A percentile compares a stretch with the other conserved stretches of the same genome.
These are phyloP conservation scores for Cyberlindnera mycetangii DNA, from an alignment of 805 yeast species.

Conservation along the genomic window DNA sequence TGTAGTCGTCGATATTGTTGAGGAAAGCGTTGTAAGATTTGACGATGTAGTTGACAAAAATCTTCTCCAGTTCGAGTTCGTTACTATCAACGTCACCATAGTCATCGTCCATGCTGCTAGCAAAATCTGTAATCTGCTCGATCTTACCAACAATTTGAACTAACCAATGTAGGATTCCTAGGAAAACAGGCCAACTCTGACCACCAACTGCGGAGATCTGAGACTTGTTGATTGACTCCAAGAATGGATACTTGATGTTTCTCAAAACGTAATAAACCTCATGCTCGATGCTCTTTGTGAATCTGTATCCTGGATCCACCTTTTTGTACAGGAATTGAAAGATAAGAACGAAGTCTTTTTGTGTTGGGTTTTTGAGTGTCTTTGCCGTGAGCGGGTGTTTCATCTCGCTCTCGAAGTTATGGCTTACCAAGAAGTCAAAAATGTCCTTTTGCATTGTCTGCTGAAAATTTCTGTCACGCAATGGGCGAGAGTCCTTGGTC, in stretches of 20 bases:
- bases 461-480: constrained; percentile 71
- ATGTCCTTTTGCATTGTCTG: constrained; percentile 62
- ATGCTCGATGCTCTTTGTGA: constrained; percentile 64
- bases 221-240: constrained; percentile 76
- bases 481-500: constrained; percentile 66
- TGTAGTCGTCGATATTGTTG: constrained; percentile 60
- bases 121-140: constrained; percentile 34
- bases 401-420: constrained; percentile 73
- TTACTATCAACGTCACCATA: constrained; percentile 28
- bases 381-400: constrained; percentile 64
- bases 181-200: constrained; percentile 76
- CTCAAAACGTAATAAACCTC: constrained; percentile 71
- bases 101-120: constrained; percentile 26
- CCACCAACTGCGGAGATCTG: constrained; percentile 92
- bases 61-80: constrained; percentile 37
- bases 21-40: constrained; percentile 68
- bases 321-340: constrained; percentile 77
- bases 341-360: constrained; percentile 74
- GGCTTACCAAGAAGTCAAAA: constrained; percentile 55
- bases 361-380: constrained; percentile 75
- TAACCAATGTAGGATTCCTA: constrained; percentile 84
- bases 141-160: constrained; percentile 50
- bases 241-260: constrained; percentile 70
- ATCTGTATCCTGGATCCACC: constrained; percentile 76
- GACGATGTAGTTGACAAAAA: constrained; percentile 58